Evolutionary conservation across 1,284 basidiomycete genomes (phyloP).

Genomic region (Ganoderma leucocontextum): DNA sequence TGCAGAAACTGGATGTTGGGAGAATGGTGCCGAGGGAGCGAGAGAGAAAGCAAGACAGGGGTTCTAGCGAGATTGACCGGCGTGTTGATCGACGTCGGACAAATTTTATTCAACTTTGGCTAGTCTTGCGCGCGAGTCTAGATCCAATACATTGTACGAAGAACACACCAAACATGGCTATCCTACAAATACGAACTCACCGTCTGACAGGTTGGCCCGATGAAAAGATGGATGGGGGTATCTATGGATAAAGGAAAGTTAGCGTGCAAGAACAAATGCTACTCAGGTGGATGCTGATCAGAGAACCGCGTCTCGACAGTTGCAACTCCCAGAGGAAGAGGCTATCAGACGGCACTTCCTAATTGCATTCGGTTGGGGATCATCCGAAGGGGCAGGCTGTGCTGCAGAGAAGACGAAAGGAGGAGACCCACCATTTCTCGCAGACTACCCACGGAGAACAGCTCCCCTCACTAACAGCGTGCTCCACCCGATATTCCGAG

Average conservation of each 20-base stretch:
- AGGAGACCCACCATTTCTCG: constrained; percentile 20
- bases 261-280: background rate
- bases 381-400: constrained; percentile 31
- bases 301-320: constrained; percentile 47
- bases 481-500: background rate
- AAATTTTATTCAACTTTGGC: too few relatives aligned
- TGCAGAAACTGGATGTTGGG: too few relatives aligned
- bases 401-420: background rate
- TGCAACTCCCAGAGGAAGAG: constrained; percentile 37
- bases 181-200: too few relatives aligned
- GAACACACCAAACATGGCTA: too few relatives aligned
- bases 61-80: too few relatives aligned
- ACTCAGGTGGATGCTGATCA: constrained; percentile 27
- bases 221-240: background rate
- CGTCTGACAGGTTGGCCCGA: too few relatives aligned
- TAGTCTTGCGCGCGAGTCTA: too few relatives aligned
- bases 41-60: too few relatives aligned
- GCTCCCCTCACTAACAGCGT: background rate
- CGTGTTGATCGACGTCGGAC: too few relatives aligned
- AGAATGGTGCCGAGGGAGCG: too few relatives aligned
- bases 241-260: background rate
- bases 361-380: constrained; percentile 46
- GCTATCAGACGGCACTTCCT: constrained; percentile 48
- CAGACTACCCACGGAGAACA: background rate
- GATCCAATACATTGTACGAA: too few relatives aligned